Evolutionary conservation across 2,329 filamentous ascomycete species (phyloP).

Genomic region (Epichloe coenophiala): DNA sequence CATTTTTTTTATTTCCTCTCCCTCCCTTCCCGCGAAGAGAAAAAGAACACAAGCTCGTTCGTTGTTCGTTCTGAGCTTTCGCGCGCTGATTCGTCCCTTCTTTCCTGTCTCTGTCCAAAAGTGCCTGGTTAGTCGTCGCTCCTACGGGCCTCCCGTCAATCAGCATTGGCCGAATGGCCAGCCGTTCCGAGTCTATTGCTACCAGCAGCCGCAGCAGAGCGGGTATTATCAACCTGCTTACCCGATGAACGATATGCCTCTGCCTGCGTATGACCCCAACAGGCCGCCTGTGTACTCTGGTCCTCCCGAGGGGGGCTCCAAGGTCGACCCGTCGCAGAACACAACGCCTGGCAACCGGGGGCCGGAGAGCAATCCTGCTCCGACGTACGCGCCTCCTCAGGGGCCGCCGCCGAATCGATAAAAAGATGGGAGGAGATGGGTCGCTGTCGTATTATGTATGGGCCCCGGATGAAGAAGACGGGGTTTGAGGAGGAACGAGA

Average conservation of each 20-base stretch:
- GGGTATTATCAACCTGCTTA: constrained; percentile 15
- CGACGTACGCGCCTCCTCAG: constrained; percentile 27
- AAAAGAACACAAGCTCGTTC: too few relatives aligned
- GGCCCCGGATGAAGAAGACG: neutral
- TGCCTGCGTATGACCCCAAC: constrained; percentile 45
- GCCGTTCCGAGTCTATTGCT: constrained; percentile 14
- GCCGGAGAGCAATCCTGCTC: constrained; percentile 13
- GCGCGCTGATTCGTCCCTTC: neutral
- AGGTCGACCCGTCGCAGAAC: constrained; percentile 39
- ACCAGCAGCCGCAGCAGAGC: constrained; percentile 10
- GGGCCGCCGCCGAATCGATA: constrained; percentile 30
- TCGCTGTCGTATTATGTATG: too few relatives aligned
- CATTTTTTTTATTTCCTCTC: neutral
- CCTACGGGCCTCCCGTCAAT: constrained; percentile 13
- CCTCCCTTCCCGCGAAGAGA: neutral
- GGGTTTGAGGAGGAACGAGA: neutral
- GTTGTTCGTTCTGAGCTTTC: neutral
- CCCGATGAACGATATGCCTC: constrained; percentile 39
- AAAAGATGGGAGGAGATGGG: neutral
- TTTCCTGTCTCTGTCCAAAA: constrained; percentile 12
- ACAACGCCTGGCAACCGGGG: constrained; percentile 11
- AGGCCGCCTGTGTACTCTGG: constrained; percentile 41
- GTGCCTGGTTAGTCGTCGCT: constrained; percentile 35
- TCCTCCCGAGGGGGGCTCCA: constrained; percentile 32
- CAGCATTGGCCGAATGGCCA: constrained; percentile 8